Base-by-base conservation (phyloP, 345 rosid genomes). In the Populus alba region DNA sequence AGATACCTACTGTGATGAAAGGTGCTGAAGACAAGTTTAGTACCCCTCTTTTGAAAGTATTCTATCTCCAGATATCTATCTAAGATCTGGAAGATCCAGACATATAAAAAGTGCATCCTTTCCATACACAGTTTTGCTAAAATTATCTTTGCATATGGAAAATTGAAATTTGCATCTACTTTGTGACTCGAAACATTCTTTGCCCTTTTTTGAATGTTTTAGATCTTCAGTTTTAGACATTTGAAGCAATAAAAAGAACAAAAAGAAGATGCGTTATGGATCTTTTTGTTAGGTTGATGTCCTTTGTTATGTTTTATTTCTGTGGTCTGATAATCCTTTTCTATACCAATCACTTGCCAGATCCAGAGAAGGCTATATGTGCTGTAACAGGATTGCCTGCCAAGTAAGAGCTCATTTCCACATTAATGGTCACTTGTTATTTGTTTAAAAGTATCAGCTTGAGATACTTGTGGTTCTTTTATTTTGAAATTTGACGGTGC, bases 321-420 rank as follows among this genome's bases (percentile, higher is more conserved):
- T 72, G 49, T 73, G 16, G 69, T 75, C 70, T 61, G 69, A 59
- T 63, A 20, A 62, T 71, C 41, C 65, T 31, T 80, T 78, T 53
- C 65, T 49, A 25, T 84, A 68, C 83, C 41, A 59, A 66, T 73
- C 25, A 35, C 39, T 80, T 79, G 45, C 59, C 92, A 96, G 98
- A 91, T 87, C 92, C 97, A 31, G 92, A 91, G 79, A 90, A 94
- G 85, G 89, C 93, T 45, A 80, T 85, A 17, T 94, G 99, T 68
- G 90, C 87, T 74, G 88, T 96, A 70, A 96, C 97, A 43, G 99
- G 99, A 80, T 80, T 94, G 85, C 98, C 97, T 80, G 99, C 98
- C 75, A 92, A 91, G 98, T 96, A 92, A 87, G 95, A 45, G 70
- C 68, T 59, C 72, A 17, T 66, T 75, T 45, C 83, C 72, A 23